Conservation (phyloP, 148 eudicot genomes). For the Cornus kousa region DNA sequence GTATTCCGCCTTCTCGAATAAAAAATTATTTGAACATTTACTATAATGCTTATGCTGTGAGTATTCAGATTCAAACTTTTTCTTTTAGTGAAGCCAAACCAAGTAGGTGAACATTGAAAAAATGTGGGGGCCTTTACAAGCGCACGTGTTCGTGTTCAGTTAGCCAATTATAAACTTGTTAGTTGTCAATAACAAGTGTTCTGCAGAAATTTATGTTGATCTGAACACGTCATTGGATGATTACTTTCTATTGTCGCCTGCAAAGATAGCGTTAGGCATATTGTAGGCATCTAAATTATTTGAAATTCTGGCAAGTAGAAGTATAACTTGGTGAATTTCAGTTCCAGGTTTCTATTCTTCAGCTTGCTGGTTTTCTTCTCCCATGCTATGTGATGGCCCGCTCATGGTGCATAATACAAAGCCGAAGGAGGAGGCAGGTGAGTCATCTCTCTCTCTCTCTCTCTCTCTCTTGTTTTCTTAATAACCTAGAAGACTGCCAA, state of each 20-base stretch:
- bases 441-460: background rate
- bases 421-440: conserved; percentile 71
- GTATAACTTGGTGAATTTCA: conserved; percentile 27
- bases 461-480: background rate
- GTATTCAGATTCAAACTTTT: background rate
- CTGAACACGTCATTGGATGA: background rate
- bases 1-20: too few relatives aligned
- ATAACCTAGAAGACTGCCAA: background rate
- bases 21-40: background rate
- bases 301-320: background rate
- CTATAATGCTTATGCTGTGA: background rate
- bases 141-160: background rate
- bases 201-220: background rate
- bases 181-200: too few relatives aligned
- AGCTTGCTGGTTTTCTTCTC: conserved; percentile 73
- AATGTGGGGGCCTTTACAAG: background rate
- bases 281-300: background rate
- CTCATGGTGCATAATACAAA: conserved; percentile 55
- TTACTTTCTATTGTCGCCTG: background rate
- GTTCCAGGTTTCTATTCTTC: conserved; percentile 73
- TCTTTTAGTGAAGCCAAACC: background rate
- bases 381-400: conserved; percentile 76
- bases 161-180: background rate
- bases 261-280: background rate
- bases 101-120: background rate